Percentiles rank a stretch among this genome's conserved stretches.
Conservation (phyloP, 2,329 filamentous ascomycete genomes). For the Cladorrhinum sp. region DNA sequence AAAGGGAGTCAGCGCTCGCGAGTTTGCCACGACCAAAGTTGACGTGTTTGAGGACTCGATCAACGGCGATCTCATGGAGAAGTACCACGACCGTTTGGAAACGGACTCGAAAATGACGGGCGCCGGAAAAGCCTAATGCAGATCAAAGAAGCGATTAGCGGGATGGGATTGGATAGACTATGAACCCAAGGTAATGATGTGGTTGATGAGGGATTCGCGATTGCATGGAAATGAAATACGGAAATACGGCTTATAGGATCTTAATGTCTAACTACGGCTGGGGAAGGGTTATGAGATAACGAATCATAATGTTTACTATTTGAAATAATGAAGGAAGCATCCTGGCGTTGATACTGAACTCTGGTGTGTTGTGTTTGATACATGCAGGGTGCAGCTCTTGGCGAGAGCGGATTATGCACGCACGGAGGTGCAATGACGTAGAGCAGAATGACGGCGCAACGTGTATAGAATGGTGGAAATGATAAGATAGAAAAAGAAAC, state of each 20-base stretch:
- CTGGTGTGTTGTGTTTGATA: not conserved
- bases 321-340: not conserved
- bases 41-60: slow-evolving; percentile 54
- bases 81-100: slow-evolving; percentile 38
- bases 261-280: not conserved
- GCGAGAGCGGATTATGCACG: not conserved
- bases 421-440: not conserved
- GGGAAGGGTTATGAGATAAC: not conserved
- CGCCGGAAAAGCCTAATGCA: not conserved
- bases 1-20: slow-evolving; percentile 64
- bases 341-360: not conserved
- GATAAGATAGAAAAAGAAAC: too few species aligned
- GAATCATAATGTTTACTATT: not conserved
- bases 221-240: not conserved
- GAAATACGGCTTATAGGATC: not conserved
- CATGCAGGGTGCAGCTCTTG: not conserved
- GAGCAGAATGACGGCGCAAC: not conserved
- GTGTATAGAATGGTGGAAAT: not conserved
- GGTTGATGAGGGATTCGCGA: not conserved
- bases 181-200: not conserved
- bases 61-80: slow-evolving; percentile 46
- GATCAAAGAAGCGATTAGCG: not conserved
- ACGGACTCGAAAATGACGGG: not conserved
- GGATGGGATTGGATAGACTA: not conserved
- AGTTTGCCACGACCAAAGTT: slow-evolving; percentile 62